These are phyloP conservation scores for Mortierella sp. DNA, from an alignment of 371 early-diverging fungal genomes.

Conservation along the genomic window DNA sequence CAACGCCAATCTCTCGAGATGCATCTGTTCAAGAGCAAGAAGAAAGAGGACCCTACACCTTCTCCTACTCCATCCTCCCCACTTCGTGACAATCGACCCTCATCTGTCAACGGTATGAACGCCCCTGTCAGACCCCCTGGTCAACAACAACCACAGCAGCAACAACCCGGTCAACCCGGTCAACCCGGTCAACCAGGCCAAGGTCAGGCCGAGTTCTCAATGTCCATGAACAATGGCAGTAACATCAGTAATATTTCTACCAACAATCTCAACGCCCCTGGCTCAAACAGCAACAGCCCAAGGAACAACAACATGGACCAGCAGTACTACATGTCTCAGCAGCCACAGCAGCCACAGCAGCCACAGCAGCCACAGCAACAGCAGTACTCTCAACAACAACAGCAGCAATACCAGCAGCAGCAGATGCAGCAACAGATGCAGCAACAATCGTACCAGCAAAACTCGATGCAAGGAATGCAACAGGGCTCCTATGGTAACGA, in stretches of 20 bases:
- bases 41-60: slow-evolving; percentile 25
- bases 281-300: slow-evolving; percentile 25
- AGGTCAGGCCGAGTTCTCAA: slow-evolving; percentile 21
- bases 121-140: slow-evolving; percentile 16
- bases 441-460: slow-evolving; percentile 8
- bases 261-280: slow-evolving; percentile 13
- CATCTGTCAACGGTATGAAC: slow-evolving; percentile 27
- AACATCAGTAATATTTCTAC: slow-evolving; percentile 30
- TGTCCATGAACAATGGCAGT: slow-evolving; percentile 36
- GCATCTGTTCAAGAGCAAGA: slow-evolving; percentile 39
- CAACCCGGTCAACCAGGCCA: slow-evolving; percentile 25
- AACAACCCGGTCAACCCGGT: slow-evolving; percentile 10
- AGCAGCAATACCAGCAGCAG: slow-evolving; percentile 12
- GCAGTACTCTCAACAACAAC: slow-evolving; percentile 7
- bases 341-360: slow-evolving; percentile 7
- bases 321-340: slow-evolving; percentile 6
- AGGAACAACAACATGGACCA: slow-evolving; percentile 25
- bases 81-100: slow-evolving; percentile 17
- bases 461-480: slow-evolving; percentile 15
- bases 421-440: too few species aligned
- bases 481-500: slow-evolving; percentile 21
- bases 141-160: slow-evolving; percentile 19
- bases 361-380: slow-evolving; percentile 16
- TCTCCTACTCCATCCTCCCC: slow-evolving; percentile 19
- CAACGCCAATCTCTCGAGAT: slow-evolving; percentile 5